These are phyloP conservation scores for Carex parvula DNA, from an alignment of 176 grass and related monocot genomes.

Conservation along the genomic window DNA sequence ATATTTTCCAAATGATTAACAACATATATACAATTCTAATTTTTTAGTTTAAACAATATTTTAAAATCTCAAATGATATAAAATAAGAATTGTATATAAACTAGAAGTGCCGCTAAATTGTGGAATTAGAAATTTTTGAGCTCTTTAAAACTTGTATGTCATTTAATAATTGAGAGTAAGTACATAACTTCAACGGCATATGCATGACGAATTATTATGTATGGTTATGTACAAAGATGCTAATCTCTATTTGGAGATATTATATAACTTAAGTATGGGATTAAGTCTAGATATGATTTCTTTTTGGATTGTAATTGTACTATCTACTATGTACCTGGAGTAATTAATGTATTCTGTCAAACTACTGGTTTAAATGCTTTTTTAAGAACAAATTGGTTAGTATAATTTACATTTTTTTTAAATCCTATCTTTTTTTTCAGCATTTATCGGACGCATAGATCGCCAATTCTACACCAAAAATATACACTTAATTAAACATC, in stretches of 20 bases:
- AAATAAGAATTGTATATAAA: not conserved
- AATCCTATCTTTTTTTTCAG: not conserved
- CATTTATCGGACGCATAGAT: no score
- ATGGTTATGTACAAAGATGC: not conserved
- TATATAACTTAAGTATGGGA: no score
- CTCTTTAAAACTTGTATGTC: not conserved
- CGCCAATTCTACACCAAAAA: no score
- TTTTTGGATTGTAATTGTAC: not conserved
- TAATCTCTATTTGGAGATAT: not conserved
- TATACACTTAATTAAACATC: no score
- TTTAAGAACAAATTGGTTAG: not conserved
- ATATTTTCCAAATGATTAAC: not conserved
- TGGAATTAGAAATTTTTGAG: no score
- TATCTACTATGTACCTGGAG: not conserved
- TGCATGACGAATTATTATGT: not conserved
- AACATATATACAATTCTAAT: not conserved
- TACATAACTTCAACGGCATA: not conserved
- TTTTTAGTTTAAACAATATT: not conserved
- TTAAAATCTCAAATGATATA: not conserved
- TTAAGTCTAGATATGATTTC: no score
- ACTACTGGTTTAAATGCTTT: not conserved
- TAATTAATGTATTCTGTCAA: not conserved
- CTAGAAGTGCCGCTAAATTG: no score
- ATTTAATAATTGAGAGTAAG: not conserved
- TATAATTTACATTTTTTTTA: not conserved